These are phyloP conservation scores for Craspedostauros australis DNA, from an alignment of 108 stramenopile species.

Conservation along the genomic window DNA sequence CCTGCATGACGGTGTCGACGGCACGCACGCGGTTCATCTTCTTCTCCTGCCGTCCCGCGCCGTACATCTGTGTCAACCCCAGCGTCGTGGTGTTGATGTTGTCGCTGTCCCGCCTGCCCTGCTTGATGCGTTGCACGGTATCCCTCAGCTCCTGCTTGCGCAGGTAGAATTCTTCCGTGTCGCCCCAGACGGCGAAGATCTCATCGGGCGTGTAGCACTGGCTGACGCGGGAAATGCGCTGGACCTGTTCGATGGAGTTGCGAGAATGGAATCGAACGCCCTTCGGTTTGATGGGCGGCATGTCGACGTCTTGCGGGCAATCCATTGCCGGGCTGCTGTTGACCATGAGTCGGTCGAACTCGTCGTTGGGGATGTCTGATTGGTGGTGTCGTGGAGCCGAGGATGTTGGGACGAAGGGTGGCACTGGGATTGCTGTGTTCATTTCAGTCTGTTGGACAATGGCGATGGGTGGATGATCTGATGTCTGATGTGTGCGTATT, in stretches of 20 bases:
- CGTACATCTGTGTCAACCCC: conserved; percentile 22
- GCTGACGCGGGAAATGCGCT: conserved; percentile 21
- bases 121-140: conserved; percentile 13
- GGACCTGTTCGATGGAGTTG: conserved; percentile 12
- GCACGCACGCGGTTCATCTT: conserved; percentile 8
- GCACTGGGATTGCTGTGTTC: too few relatives aligned
- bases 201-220: conserved; percentile 22
- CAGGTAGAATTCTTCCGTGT: conserved; percentile 10
- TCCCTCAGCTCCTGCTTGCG: conserved; percentile 23
- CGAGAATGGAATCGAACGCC: conserved; percentile 14
- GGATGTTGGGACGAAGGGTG: too few relatives aligned
- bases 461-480: too few relatives aligned
- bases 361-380: too few relatives aligned
- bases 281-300: too few relatives aligned
- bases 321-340: too few relatives aligned
- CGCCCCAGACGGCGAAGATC: conserved; percentile 25
- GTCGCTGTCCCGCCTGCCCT: conserved; percentile 18
- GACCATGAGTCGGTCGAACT: too few relatives aligned
- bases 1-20: conserved; percentile 20
- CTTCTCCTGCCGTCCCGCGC: conserved; percentile 10
- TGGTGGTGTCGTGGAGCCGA: too few relatives aligned
- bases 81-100: conserved; percentile 20
- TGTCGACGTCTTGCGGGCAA: too few relatives aligned
- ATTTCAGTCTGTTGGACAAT: too few relatives aligned
- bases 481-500: too few relatives aligned